Evolutionary conservation across 192 early-diverging fungal species (phyloP), one percentile per base, ranked within the genome.

Genomic region (Irineochytrium annulatum): DNA sequence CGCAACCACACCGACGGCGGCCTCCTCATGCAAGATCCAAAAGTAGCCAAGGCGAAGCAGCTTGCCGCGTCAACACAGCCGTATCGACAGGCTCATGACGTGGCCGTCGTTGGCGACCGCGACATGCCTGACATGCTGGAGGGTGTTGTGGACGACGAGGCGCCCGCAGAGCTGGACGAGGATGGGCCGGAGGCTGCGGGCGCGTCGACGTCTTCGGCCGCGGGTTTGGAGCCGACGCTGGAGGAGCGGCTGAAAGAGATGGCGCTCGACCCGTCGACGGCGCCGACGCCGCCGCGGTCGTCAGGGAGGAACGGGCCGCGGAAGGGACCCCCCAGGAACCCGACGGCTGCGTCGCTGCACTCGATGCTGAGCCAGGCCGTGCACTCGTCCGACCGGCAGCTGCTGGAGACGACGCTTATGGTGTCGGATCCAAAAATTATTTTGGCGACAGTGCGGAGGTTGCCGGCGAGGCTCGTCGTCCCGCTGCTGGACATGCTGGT

Each of bases 361-460:
- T 54, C 63, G 11, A 54, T 80, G 34, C 69, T 80, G 3, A 34
- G 63, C 1, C 75, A 80, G 43, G 75, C 72, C 3, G 35, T 80
- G 19, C 69, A 72, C 34, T 60, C 68, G 52, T 49, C 62, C 45
- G 78, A 80, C 67, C 37, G 51, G 26, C 52, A 64, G 30, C 56
- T 77, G 28, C 63, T 80, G 17, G 71, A 77, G 41, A 68, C 65
- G 57, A 60, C 68, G 19, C 64, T 80, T 39, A 43, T 53, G 20
- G 59, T 70, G 0, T 44, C 34, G 22, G 69, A 77, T 54, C 39
- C 58, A 0, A 57, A 59, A 24, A 68, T 74, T 24, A 71, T 80
- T 32, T 32, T 62, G 22, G 70, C 72, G 13, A 77, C 75, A 41
- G 65, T 80, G 39, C 53, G 58, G 32, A 43, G 70, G 27, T 59